These are phyloP conservation scores for Lipomyces spencermartinsiae DNA, from an alignment of 805 yeast genomes.

Conservation along the genomic window DNA sequence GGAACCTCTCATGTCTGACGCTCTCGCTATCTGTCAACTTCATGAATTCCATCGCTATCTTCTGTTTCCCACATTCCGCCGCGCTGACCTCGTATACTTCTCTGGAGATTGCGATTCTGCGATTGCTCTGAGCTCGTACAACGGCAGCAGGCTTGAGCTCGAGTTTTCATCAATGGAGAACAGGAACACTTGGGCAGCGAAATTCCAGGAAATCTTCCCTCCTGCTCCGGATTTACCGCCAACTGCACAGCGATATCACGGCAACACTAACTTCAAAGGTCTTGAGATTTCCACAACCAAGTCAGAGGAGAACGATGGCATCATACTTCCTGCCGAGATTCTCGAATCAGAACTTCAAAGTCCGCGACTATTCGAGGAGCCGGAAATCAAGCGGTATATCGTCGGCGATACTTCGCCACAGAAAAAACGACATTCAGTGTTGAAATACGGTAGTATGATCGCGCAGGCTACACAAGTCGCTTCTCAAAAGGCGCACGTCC, in stretches of 20 bases:
- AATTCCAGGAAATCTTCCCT: constrained; percentile 26
- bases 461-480: not conserved
- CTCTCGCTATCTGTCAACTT: constrained; percentile 35
- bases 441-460: constrained; percentile 17
- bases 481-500: not conserved
- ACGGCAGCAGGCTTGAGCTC: constrained; percentile 29
- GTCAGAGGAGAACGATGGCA: constrained; percentile 4
- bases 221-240: constrained; percentile 30
- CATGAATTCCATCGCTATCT: constrained; percentile 35
- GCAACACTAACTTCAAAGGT: constrained; percentile 14
- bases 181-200: constrained; percentile 25
- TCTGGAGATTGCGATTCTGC: not conserved
- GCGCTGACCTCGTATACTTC: constrained; percentile 31
- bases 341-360: constrained; percentile 32
- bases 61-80: constrained; percentile 33
- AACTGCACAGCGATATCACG: constrained; percentile 2
- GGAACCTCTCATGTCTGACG: constrained; percentile 30
- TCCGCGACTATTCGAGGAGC: constrained; percentile 32
- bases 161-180: constrained; percentile 31
- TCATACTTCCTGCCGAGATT: constrained; percentile 16
- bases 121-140: constrained; percentile 25
- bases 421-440: constrained; percentile 30
- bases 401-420: constrained; percentile 30
- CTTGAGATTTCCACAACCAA: constrained; percentile 22
- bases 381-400: constrained; percentile 27